These are phyloP conservation scores for Basipetospora chlamydospora DNA, from an alignment of 2,329 filamentous ascomycete species.

Conservation along the genomic window DNA sequence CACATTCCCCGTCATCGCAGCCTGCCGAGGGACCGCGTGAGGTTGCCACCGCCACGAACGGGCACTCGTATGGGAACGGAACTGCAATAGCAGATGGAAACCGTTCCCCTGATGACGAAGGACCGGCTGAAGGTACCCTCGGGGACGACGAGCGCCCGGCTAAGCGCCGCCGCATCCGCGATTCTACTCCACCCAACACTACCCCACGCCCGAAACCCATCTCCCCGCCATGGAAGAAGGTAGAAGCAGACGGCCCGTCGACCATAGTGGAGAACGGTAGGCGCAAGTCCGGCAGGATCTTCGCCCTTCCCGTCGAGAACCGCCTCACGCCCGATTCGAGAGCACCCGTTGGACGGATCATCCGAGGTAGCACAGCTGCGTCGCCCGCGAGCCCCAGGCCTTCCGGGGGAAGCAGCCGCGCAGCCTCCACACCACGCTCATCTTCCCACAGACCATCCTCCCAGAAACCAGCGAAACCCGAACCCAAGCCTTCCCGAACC, in stretches of 20 bases:
- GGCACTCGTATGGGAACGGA: no score
- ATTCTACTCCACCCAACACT: conserved; percentile 25
- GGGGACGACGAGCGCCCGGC: conserved; percentile 33
- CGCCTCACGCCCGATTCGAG: conserved; percentile 33
- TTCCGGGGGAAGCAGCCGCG: no score
- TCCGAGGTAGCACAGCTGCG: conserved; percentile 25
- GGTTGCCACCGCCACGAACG: no score
- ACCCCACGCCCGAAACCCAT: conserved; percentile 32
- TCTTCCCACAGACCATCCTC: conserved; percentile 10
- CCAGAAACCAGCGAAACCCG: conserved; percentile 5
- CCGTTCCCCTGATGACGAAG: no score
- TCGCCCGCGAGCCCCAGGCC: conserved; percentile 17
- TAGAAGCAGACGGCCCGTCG: conserved; percentile 73
- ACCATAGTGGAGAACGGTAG: conserved; percentile 64
- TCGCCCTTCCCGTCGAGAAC: conserved; percentile 38
- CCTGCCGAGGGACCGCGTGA: no score
- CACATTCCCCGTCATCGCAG: no score
- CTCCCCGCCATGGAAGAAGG: conserved; percentile 90
- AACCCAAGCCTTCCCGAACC: not conserved
- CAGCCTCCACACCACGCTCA: no score
- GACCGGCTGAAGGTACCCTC: no score
- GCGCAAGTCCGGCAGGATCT: conserved; percentile 52
- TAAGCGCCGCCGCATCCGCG: conserved; percentile 51
- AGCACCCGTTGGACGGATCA: no score
- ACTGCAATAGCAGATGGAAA: no score